These are phyloP conservation scores for Pseudoturritis turrita DNA, from an alignment of 345 rosid genomes.

Conservation along the genomic window DNA sequence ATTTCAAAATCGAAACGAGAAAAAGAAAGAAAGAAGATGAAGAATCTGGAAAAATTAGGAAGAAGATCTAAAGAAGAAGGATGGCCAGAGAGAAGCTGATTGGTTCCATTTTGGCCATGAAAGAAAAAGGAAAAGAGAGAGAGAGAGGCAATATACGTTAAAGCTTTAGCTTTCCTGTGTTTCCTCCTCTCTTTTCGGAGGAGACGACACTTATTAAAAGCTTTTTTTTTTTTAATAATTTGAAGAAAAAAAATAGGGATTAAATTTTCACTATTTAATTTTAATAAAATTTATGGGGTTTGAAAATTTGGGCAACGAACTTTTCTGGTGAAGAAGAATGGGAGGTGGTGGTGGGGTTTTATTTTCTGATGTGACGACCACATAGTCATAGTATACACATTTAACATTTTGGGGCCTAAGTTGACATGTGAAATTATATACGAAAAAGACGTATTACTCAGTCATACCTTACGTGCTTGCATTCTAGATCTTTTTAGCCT, in stretches of 20 bases:
- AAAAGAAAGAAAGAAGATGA: neutral
- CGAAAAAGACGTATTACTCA: conserved; percentile 9
- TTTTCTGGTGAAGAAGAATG: conserved; percentile 15
- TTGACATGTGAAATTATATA: neutral
- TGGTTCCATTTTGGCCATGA: conserved; percentile 13
- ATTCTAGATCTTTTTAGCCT: neutral
- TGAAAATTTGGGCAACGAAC: conserved; percentile 17
- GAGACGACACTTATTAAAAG: conserved; percentile 9
- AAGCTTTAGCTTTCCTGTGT: conserved; percentile 8
- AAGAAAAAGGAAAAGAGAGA: conserved; percentile 4
- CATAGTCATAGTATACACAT: neutral
- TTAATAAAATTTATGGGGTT: neutral
- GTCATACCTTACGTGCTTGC: conserved; percentile 20
- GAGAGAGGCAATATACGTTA: conserved; percentile 8
- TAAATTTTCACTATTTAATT: too few species aligned
- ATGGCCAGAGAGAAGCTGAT: conserved; percentile 30
- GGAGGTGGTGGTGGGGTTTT: neutral
- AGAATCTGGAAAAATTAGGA: neutral
- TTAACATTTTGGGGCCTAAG: neutral
- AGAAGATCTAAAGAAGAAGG: conserved; percentile 18
- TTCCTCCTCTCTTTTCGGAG: conserved; percentile 13
- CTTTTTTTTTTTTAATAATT: too few species aligned
- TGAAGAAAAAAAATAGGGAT: too few species aligned
- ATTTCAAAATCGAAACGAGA: neutral
- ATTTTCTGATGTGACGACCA: conserved; percentile 20